Conservation (phyloP, 805 yeast genomes). For the Cyberlindnera bimundalis region DNA sequence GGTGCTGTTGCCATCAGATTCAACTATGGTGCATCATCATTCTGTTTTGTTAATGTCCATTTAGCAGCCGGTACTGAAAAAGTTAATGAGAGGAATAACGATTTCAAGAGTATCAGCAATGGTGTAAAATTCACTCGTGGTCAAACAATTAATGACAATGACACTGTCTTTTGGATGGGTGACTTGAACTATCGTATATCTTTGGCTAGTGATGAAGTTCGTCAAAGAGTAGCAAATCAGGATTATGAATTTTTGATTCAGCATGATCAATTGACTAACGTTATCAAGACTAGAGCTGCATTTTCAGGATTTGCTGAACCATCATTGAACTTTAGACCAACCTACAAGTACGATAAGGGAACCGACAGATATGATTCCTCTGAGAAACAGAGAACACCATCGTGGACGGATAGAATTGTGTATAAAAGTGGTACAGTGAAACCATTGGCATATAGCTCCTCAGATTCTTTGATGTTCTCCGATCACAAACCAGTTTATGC, state of each 20-base stretch:
- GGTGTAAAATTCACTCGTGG: conserved; percentile 60
- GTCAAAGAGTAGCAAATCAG: conserved; percentile 45
- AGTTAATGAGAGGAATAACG: conserved; percentile 79
- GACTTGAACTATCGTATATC: conserved; percentile 85
- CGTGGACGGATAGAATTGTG: conserved; percentile 90
- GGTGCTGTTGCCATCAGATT: conserved; percentile 78
- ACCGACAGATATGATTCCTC: conserved; percentile 79
- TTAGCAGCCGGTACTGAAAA: conserved; percentile 90
- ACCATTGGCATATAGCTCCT: conserved; percentile 68
- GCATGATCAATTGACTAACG: conserved; percentile 75
- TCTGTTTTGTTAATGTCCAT: conserved; percentile 84
- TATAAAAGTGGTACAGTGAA: conserved; percentile 30
- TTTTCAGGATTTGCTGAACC: conserved; percentile 73
- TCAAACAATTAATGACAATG: conserved; percentile 59
- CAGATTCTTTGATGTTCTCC: conserved; percentile 57
- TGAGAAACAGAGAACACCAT: conserved; percentile 89
- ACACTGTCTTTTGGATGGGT: conserved; percentile 89
- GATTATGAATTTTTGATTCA: conserved; percentile 52
- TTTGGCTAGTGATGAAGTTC: conserved; percentile 69
- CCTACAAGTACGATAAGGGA: conserved; percentile 89
- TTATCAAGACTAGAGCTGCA: conserved; percentile 68
- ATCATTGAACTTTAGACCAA: conserved; percentile 76
- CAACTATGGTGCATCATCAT: conserved; percentile 57
- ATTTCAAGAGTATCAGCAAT: conserved; percentile 73
- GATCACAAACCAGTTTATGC: conserved; percentile 95